A percentile compares a stretch with the other conserved stretches of the same genome.
phyloP scores from a whole-genome alignment of 768 basidiomycete genomes.

The Amyloporia xantha region DNA sequence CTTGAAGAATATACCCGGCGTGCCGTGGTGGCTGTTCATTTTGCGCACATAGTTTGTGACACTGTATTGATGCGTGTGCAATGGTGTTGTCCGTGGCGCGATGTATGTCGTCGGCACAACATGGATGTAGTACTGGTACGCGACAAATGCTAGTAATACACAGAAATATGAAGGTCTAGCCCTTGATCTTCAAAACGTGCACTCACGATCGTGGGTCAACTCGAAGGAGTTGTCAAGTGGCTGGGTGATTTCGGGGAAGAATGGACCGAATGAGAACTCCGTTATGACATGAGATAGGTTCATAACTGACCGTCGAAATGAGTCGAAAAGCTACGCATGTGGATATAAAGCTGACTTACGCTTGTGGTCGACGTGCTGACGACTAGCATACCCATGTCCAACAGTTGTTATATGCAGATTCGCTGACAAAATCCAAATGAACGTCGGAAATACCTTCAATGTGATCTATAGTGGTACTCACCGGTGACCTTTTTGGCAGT shows the following conservation, averaged over 20 bases:
- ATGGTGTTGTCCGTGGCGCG: constrained; percentile 55
- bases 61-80: constrained; percentile 83
- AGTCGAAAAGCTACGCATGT: neutral
- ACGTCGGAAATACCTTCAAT: neutral
- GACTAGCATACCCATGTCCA: constrained; percentile 89
- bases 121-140: constrained; percentile 92
- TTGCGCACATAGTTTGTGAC: constrained; percentile 87
- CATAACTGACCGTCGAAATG: constrained; percentile 56
- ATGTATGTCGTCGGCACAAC: constrained; percentile 95
- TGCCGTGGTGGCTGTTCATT: constrained; percentile 66
- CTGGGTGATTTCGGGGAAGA: constrained; percentile 93
- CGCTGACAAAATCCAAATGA: constrained; percentile 32
- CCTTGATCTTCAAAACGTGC: neutral
- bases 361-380: constrained; percentile 80
- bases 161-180: neutral
- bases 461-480: constrained; percentile 21
- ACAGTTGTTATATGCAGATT: constrained; percentile 93
- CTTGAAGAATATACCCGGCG: constrained; percentile 97
- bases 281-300: constrained; percentile 95
- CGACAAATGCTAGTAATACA: constrained; percentile 80
- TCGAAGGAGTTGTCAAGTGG: constrained; percentile 91
- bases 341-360: constrained; percentile 42
- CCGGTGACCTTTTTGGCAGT: constrained; percentile 87
- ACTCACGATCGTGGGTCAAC: constrained; percentile 59
- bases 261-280: constrained; percentile 95